phyloP scores from a whole-genome alignment of 257 asterid genomes.

The Primulina tabacum region DNA sequence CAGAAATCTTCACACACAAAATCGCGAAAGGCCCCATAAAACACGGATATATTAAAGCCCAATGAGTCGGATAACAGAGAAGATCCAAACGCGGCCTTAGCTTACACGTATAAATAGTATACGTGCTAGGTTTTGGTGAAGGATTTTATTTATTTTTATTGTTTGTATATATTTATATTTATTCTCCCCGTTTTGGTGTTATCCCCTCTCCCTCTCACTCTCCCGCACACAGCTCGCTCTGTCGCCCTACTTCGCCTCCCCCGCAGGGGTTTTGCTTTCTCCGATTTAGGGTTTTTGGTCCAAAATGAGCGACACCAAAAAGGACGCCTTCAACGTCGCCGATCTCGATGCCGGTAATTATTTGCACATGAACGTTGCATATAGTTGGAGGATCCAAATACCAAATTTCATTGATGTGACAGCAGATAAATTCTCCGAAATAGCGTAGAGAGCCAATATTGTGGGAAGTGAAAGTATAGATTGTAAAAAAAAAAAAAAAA shows the following conservation, averaged over 20 bases:
- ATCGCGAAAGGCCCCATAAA: neutral
- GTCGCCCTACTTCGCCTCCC: neutral
- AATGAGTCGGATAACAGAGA: too few relatives aligned
- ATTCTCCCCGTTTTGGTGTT: too few relatives aligned
- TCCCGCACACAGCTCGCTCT: conserved; percentile 10
- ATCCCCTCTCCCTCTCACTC: neutral
- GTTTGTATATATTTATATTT: too few relatives aligned
- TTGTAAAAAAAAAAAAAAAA: too few relatives aligned
- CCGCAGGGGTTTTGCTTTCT: conserved; percentile 30
- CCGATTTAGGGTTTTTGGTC: conserved; percentile 24
- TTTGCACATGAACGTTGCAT: too few relatives aligned
- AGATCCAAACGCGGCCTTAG: neutral
- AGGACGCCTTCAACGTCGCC: conserved; percentile 41
- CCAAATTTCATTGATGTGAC: neutral
- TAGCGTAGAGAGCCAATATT: too few relatives aligned
- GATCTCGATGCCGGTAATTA: conserved; percentile 42
- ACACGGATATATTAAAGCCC: neutral
- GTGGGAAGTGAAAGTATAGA: neutral
- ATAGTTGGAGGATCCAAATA: too few relatives aligned
- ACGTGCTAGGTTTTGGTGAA: neutral
- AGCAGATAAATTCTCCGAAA: neutral
- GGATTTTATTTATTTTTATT: too few relatives aligned
- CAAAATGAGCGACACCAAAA: conserved; percentile 40
- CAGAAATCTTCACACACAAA: too few relatives aligned
- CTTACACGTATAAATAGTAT: neutral